A percentile compares a stretch with the other conserved stretches of the same genome.
Evolutionary conservation across 2,329 filamentous ascomycete genomes (phyloP).

Genomic region (Botryotinia narcissicola): DNA sequence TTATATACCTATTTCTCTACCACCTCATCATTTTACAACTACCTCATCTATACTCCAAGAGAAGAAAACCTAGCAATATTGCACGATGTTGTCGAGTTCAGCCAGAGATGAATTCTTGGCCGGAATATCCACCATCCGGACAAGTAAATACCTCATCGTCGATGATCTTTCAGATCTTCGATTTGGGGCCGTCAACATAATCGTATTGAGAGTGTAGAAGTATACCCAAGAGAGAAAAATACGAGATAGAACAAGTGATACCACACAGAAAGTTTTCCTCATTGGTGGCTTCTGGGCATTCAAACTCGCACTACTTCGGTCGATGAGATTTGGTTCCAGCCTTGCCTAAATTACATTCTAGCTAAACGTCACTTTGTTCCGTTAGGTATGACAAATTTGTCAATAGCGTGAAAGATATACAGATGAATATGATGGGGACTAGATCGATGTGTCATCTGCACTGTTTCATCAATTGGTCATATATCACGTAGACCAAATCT

Average conservation of each 20-base stretch:
- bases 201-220: not conserved
- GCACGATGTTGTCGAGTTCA: not conserved
- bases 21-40: not conserved
- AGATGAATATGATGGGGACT: not conserved
- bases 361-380: not conserved
- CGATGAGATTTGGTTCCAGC: not conserved
- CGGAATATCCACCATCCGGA: constrained; percentile 2
- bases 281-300: not conserved
- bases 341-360: constrained; percentile 1
- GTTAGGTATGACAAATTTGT: not conserved
- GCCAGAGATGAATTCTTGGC: not conserved
- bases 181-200: not conserved
- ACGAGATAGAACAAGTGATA: constrained; percentile 13
- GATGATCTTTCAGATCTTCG: constrained; percentile 5
- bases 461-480: not conserved
- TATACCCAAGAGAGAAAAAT: not conserved
- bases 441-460: constrained; percentile 7
- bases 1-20: constrained; percentile 4
- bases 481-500: not conserved
- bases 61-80: not conserved
- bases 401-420: not conserved
- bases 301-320: not conserved
- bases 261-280: not conserved
- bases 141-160: constrained; percentile 9
- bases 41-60: not conserved